Evolutionary conservation across 331 rosid species (phyloP), one percentile per base, ranked within the genome.

Genomic region (Malus hybrid): DNA sequence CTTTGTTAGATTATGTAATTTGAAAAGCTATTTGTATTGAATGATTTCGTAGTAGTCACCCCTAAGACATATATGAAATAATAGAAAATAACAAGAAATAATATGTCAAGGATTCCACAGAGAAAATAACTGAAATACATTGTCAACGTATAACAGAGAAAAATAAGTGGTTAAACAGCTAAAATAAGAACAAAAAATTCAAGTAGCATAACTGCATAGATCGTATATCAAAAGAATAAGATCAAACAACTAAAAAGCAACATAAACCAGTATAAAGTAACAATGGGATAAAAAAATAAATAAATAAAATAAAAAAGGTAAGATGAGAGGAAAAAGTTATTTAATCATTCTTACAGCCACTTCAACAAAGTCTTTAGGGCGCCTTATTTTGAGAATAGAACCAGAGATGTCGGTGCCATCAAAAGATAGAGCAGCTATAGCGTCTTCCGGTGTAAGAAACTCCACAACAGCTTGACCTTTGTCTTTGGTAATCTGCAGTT

Each of bases 371-470:
- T 95, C 98, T 75, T 88, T 95, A 70, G 99, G 97, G 22, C 99
- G 97, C 81, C 93, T 87, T 75, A 95, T 79, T 87, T 84, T 92
- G 61, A 95, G 80, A 77, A 24, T 70, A 53, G 91, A 86, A 71
- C 97, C 99, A 81, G 84, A 83, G 70, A 92, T 79, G 66, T 80
- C 82, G 70, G 81, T 79, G 19, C 93, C 97, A 80, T 90, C 96
- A 88, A 95, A 92, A 71, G 93, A 85, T 82, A 95, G 93, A 67
- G 99, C 98, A 30, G 90, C 83, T 63, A 89, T 83, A 66, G 99
- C 99, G 81, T 92, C 93, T 86, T 90, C 96, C 26, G 93, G 89
- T 10, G 98, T 92, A 75, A 95, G 96, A 85, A 95, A 95, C 71
- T 95, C 99, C 42, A 90, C 88, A 76, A 88, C 89, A 50, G 98